Evolutionary conservation across 1,284 basidiomycete species (phyloP).

Genomic region (Rhodotorula sp.): DNA sequence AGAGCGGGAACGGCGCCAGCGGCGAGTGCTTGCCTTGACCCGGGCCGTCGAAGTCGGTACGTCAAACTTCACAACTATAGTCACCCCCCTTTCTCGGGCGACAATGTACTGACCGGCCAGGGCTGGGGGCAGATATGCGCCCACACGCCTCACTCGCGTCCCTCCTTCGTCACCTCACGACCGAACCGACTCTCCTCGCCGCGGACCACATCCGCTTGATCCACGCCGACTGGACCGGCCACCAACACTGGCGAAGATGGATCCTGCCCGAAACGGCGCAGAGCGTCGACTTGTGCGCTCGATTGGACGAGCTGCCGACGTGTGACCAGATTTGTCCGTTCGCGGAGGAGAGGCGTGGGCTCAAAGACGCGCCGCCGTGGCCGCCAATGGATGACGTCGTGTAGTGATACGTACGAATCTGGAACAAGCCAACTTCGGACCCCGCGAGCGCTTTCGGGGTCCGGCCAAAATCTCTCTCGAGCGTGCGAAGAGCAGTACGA

Average conservation of each 20-base stretch:
- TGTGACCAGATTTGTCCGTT: neutral
- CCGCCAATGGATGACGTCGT: too few relatives aligned
- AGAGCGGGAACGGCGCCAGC: constrained; percentile 6
- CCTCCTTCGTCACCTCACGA: constrained; percentile 5
- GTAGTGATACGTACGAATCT: too few relatives aligned
- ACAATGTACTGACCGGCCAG: too few relatives aligned
- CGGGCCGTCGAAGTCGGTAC: constrained; percentile 22
- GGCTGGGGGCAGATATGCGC: constrained; percentile 31
- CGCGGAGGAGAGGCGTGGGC: neutral
- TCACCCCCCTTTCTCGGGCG: too few relatives aligned
- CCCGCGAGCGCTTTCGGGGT: too few relatives aligned
- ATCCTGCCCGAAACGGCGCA: neutral
- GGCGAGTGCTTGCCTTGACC: constrained; percentile 8
- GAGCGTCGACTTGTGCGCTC: neutral
- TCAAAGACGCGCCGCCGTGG: too few relatives aligned
- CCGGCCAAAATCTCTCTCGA: too few relatives aligned
- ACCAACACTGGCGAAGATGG: constrained; percentile 9
- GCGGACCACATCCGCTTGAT: constrained; percentile 12
- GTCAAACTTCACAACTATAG: neutral
- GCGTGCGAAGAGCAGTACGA: too few relatives aligned
- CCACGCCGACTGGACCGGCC: constrained; percentile 13
- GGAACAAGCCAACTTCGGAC: too few relatives aligned
- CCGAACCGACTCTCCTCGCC: constrained; percentile 4
- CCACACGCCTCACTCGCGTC: constrained; percentile 7
- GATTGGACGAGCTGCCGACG: neutral